Evolutionary conservation across 805 yeast species (phyloP).

Genomic region (Saturnispora ahearnii): DNA sequence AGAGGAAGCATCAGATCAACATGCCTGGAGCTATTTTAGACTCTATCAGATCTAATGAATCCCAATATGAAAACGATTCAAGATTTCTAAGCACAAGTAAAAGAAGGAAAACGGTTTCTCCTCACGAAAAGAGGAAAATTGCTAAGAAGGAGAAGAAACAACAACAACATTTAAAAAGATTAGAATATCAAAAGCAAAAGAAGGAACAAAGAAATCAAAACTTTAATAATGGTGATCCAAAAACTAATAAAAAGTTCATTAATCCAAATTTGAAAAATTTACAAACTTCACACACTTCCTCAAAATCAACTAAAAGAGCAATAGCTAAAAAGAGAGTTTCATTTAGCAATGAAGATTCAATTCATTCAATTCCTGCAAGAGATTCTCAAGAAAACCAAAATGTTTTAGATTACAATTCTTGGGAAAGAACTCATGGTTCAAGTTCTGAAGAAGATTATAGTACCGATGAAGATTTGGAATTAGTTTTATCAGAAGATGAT

Average conservation of each 20-base stretch:
- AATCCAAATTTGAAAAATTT: conserved; percentile 3
- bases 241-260: not conserved
- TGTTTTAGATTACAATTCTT: conserved; percentile 9
- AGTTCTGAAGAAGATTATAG: conserved; percentile 10
- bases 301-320: not conserved
- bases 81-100: conserved; percentile 21
- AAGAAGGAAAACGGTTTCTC: conserved; percentile 18
- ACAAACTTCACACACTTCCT: not conserved
- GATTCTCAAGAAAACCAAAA: conserved; percentile 3
- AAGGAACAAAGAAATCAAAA: not conserved
- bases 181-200: conserved; percentile 1
- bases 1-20: conserved; percentile 28
- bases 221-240: not conserved
- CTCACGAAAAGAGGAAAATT: conserved; percentile 33
- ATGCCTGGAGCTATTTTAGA: conserved; percentile 37
- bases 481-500: conserved; percentile 8
- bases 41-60: conserved; percentile 28
- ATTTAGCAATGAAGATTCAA: conserved; percentile 15
- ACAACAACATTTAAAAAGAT: conserved; percentile 12
- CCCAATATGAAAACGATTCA: conserved; percentile 28
- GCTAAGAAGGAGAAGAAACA: conserved; percentile 30
- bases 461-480: conserved; percentile 8
- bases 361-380: conserved; percentile 13
- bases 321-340: conserved; percentile 15
- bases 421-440: conserved; percentile 9